Conservation (phyloP, 2,329 filamentous ascomycete genomes). For the Epichloe hybrida region DNA sequence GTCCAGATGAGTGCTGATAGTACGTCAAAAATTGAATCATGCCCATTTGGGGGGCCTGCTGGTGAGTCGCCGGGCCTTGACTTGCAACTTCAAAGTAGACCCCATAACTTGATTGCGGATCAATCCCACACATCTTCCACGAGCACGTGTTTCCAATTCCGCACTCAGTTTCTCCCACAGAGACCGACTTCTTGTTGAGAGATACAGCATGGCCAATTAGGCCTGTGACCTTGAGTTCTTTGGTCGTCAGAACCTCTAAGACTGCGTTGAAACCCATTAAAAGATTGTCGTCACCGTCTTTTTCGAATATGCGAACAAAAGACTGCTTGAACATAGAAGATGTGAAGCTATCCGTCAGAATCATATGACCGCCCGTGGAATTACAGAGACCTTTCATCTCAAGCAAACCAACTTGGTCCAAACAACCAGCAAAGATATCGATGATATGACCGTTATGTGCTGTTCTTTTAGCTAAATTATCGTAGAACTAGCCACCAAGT, state of each 20-base stretch:
- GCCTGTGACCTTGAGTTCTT: conserved; percentile 95
- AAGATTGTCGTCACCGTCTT: conserved; percentile 86
- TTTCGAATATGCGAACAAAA: conserved; percentile 93
- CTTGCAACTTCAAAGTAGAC: conserved; percentile 97
- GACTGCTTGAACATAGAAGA: conserved; percentile 99
- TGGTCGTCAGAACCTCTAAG: conserved; percentile 89
- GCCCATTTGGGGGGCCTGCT: conserved; percentile 73
- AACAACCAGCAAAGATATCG: conserved; percentile 92
- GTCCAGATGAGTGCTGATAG: conserved; percentile 92
- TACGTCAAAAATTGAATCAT: conserved; percentile 98
- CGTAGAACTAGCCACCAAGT: conserved; percentile 58
- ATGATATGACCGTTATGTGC: conserved; percentile 96
- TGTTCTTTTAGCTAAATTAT: conserved; percentile 81
- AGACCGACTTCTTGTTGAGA: conserved; percentile 94
- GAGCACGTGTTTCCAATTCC: conserved; percentile 97
- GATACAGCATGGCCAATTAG: conserved; percentile 94
- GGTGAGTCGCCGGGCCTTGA: conserved; percentile 76
- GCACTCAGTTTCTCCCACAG: conserved; percentile 93
- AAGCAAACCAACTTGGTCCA: conserved; percentile 90
- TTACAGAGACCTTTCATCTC: conserved; percentile 98
- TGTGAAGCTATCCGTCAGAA: conserved; percentile 94
- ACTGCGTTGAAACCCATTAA: conserved; percentile 98
- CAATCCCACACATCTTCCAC: conserved; percentile 99
- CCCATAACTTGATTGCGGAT: conserved; percentile 84
- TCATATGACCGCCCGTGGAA: conserved; percentile 95